Evolutionary conservation across 2,329 filamentous ascomycete species (phyloP).

Genomic region (Xylariales sp.): DNA sequence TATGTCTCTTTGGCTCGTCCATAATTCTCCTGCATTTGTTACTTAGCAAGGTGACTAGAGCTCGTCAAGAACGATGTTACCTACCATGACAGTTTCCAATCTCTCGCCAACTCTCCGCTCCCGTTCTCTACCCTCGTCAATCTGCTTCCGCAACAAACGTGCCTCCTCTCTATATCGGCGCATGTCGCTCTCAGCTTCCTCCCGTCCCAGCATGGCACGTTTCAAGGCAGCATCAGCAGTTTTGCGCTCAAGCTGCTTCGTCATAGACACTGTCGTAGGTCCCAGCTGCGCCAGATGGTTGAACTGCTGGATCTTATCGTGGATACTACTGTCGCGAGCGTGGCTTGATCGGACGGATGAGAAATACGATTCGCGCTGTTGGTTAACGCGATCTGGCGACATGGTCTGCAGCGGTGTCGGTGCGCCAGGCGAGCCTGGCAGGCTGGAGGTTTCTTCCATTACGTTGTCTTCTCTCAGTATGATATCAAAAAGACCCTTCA

Average conservation of each 20-base stretch:
- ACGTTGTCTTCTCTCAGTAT: not conserved
- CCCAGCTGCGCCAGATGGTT: constrained; percentile 22
- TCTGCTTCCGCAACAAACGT: constrained; percentile 47
- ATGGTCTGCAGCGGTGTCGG: constrained; percentile 22
- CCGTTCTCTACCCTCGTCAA: constrained; percentile 61
- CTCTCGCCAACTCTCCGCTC: constrained; percentile 64
- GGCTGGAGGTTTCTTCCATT: constrained; percentile 10
- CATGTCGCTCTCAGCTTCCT: constrained; percentile 68
- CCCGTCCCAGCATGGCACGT: constrained; percentile 62
- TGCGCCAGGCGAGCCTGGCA: constrained; percentile 18
- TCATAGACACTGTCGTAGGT: constrained; percentile 24
- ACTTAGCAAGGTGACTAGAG: not conserved
- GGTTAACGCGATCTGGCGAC: constrained; percentile 26
- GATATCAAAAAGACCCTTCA: not conserved
- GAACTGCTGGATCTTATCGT: constrained; percentile 30
- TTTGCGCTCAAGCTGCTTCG: constrained; percentile 59
- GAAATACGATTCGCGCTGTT: constrained; percentile 19
- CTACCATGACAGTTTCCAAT: constrained; percentile 65
- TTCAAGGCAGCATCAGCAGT: constrained; percentile 62
- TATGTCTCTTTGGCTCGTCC: constrained; percentile 66
- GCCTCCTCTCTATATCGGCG: constrained; percentile 59
- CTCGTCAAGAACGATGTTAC: constrained; percentile 20
- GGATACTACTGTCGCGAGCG: constrained; percentile 26
- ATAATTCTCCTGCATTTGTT: constrained; percentile 56
- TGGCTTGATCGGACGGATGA: constrained; percentile 15